A percentile compares a stretch with the other conserved stretches of the same genome.
phyloP scores from a whole-genome alignment of 768 basidiomycete genomes.

The Suillus luteus region DNA sequence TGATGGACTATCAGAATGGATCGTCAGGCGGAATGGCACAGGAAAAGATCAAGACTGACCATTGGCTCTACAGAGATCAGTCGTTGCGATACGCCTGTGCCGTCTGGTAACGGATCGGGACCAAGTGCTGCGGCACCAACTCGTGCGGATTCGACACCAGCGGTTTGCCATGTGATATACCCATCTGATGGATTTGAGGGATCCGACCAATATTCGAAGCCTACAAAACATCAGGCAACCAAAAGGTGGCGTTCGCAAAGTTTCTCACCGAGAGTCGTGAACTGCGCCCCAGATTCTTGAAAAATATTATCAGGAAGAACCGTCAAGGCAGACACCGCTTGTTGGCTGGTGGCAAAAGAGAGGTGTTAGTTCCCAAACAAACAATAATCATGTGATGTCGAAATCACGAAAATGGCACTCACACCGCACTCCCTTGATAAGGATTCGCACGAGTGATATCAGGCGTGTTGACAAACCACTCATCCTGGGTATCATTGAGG shows the following conservation, averaged over 20 bases:
- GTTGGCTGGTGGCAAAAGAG: constrained; percentile 36
- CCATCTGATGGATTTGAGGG: constrained; percentile 54
- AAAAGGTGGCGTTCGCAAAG: not conserved
- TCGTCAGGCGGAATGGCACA: not conserved
- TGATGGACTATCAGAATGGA: constrained; percentile 40
- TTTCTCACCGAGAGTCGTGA: constrained; percentile 47
- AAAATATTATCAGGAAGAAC: constrained; percentile 46
- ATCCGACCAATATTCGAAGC: constrained; percentile 78
- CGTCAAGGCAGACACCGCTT: constrained; percentile 50
- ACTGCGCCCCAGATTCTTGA: constrained; percentile 56
- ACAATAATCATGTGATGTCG: not conserved
- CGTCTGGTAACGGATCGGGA: constrained; percentile 40
- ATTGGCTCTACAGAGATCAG: constrained; percentile 56
- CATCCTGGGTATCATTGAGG: constrained; percentile 35
- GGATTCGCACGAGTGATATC: constrained; percentile 36
- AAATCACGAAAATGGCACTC: constrained; percentile 14
- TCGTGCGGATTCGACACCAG: constrained; percentile 48
- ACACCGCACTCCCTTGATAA: constrained; percentile 55
- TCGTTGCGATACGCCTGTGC: constrained; percentile 59
- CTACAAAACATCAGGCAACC: constrained; percentile 29
- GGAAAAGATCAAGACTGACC: constrained; percentile 21
- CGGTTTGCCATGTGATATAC: constrained; percentile 75
- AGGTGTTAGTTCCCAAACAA: not conserved
- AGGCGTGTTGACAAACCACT: constrained; percentile 38
- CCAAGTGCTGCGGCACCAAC: constrained; percentile 59